phyloP scores from a whole-genome alignment of 495 filamentous ascomycete species.

The Jackrogersella multiformis region DNA sequence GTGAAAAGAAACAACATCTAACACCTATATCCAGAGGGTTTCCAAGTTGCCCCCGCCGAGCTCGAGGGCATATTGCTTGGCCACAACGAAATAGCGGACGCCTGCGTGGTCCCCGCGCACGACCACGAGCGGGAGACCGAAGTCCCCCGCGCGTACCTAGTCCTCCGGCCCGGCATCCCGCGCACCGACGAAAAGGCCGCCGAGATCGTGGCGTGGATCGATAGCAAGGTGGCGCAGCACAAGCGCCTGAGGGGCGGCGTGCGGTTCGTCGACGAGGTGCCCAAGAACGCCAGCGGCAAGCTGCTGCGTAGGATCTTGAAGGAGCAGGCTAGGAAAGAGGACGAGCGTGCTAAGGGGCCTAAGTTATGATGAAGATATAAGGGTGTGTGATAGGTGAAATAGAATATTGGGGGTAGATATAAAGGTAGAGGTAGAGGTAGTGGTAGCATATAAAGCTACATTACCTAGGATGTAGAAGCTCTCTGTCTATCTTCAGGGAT shows the following conservation, averaged over 20 bases:
- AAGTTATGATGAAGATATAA: conserved; percentile 32
- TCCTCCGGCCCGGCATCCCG: conserved; percentile 64
- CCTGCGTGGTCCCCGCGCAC: conserved; percentile 84
- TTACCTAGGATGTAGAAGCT: neutral
- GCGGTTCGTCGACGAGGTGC: conserved; percentile 80
- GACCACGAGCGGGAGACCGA: conserved; percentile 76
- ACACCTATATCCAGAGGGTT: conserved; percentile 62
- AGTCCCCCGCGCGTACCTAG: conserved; percentile 84
- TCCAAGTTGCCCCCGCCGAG: conserved; percentile 89
- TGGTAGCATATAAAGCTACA: neutral
- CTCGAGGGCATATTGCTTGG: conserved; percentile 79
- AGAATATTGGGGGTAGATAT: neutral
- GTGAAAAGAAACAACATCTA: neutral
- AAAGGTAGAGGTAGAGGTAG: neutral
- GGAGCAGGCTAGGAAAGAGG: conserved; percentile 49
- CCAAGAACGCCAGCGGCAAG: conserved; percentile 89
- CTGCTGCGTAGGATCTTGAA: conserved; percentile 77
- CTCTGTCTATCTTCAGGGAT: conserved; percentile 11
- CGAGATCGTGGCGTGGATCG: conserved; percentile 72
- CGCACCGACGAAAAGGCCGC: conserved; percentile 62
- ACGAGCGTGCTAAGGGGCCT: conserved; percentile 36
- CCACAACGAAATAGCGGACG: conserved; percentile 80
- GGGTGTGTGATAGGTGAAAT: too few species aligned
- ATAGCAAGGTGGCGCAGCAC: conserved; percentile 55
- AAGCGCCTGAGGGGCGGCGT: conserved; percentile 87